Evolutionary conservation across 176 grass and related monocot genomes (phyloP), one percentile per base, ranked within the genome.

Genomic region (Carex myosuroides): DNA sequence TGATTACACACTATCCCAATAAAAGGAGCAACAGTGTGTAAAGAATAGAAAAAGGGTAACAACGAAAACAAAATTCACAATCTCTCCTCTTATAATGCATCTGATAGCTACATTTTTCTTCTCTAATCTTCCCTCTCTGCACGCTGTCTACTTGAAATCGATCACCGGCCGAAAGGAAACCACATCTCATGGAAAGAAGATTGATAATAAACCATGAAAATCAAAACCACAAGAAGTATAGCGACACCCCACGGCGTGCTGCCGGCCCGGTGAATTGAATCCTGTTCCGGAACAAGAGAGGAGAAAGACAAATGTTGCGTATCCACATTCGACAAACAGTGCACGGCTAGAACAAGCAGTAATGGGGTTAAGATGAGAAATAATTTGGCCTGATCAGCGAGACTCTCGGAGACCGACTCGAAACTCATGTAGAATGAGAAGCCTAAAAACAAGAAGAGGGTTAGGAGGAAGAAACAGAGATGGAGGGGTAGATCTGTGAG

Each of bases 171-270:
- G 53, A 92, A 85, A 6, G 92, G 88, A 79, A 92, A 92, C 94
- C 94, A 97, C 59, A 48, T 91, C 13, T 88, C 86, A 33, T 88
- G 64, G 89, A 92, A 94, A 85, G 91, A 91, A 65, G 90, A 91
- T 70, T 90, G 88, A 71, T 90, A 97, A 64, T 85, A 94, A 42
- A 94, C 83, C 92, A 92, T 97, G 64, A 94, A 68, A 84, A 94
- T 10, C 64, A 97, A 85, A 64, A 94, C 70, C 62, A 91, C 3
- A 53, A 97, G 67, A 37, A 92, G 70, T 60, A 90, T 21, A 0
- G 84, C 89, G 14, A 97, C 89, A 37, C 90, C 90, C 94, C 92
- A 91, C 3, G 94, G 92, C 35, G 94, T 91, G 1, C 91, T 83
- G 4, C 92, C 92, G 9, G 89, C 89, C 64, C 84, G 86, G 84